Percentiles rank a stretch among this genome's conserved stretches.
Conservation (phyloP, 176 grass and related monocot species). For the Chrysopogon serrulatus region DNA sequence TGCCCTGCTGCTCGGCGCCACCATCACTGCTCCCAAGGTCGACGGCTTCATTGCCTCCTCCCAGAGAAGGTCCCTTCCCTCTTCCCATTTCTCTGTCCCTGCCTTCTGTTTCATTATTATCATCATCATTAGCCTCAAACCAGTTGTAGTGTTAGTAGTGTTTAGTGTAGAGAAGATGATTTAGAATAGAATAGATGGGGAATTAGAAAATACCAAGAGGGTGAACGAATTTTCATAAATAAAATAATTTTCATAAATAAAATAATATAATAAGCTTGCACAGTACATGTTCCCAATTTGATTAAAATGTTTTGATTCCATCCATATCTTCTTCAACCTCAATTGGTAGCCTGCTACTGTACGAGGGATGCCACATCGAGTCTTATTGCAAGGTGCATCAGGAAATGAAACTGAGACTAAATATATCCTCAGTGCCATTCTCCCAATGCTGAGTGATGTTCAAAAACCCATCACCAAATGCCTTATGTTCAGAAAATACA, state of each 20-base stretch:
- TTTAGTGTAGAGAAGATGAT: not conserved
- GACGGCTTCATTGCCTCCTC: conserved; percentile 79
- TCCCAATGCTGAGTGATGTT: too few relatives aligned
- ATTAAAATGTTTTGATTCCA: not conserved
- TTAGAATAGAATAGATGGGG: not conserved
- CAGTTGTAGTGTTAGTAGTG: not conserved
- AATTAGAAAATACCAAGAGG: too few relatives aligned
- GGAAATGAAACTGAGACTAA: not conserved
- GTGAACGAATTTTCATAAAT: not conserved
- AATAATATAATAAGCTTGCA: not conserved
- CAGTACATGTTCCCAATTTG: not conserved
- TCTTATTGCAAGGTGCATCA: not conserved
- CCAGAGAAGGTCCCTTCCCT: conserved; percentile 56
- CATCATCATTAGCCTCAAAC: not conserved
- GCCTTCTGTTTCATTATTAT: not conserved
- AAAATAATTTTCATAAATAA: not conserved
- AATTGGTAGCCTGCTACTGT: not conserved
- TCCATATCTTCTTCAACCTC: not conserved
- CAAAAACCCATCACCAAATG: too few relatives aligned
- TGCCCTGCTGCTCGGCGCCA: conserved; percentile 54
- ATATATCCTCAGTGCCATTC: too few relatives aligned
- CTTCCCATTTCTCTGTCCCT: not conserved
- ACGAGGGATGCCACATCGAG: not conserved
- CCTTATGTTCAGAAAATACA: not conserved
- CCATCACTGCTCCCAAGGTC: conserved; percentile 69